Percentiles rank a stretch among this genome's conserved stretches.
phyloP scores from a whole-genome alignment of 805 yeast species.

The Yamadazyma phyllophila region DNA sequence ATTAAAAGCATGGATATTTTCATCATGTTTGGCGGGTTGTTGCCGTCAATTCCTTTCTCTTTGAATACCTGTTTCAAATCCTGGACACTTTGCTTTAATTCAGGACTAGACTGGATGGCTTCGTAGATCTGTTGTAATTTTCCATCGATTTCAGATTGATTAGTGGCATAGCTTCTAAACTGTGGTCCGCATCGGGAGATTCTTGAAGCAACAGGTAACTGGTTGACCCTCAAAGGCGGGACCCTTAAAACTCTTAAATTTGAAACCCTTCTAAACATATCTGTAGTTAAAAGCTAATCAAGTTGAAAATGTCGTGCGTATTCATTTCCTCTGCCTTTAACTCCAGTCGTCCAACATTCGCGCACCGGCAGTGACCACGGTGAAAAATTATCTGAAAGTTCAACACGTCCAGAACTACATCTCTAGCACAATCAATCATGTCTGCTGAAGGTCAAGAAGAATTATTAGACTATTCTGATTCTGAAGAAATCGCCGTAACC shows the following conservation, averaged over 20 bases:
- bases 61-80: conserved; percentile 31
- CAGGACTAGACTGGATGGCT: conserved; percentile 22
- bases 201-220: not conserved
- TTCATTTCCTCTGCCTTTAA: not conserved
- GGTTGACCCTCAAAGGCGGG: not conserved
- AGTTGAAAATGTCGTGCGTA: not conserved
- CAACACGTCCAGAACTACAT: not conserved
- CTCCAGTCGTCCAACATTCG: conserved; percentile 3
- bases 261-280: not conserved
- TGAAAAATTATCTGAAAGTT: conserved; percentile 8
- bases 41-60: conserved; percentile 29
- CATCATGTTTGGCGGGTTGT: conserved; percentile 33
- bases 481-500: conserved; percentile 86
- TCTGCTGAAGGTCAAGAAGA: conserved; percentile 99
- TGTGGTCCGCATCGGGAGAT: not conserved
- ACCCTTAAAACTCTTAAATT: not conserved
- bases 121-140: conserved; percentile 8
- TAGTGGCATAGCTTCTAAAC: conserved; percentile 6
- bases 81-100: conserved; percentile 25
- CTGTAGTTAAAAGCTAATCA: not conserved
- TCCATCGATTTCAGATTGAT: conserved; percentile 5
- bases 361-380: conserved; percentile 1
- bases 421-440: conserved; percentile 40
- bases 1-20: conserved; percentile 37
- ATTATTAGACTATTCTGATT: conserved; percentile 96